These are phyloP conservation scores for Puccinia coronata DNA, from an alignment of 1,284 basidiomycete species.

Conservation along the genomic window DNA sequence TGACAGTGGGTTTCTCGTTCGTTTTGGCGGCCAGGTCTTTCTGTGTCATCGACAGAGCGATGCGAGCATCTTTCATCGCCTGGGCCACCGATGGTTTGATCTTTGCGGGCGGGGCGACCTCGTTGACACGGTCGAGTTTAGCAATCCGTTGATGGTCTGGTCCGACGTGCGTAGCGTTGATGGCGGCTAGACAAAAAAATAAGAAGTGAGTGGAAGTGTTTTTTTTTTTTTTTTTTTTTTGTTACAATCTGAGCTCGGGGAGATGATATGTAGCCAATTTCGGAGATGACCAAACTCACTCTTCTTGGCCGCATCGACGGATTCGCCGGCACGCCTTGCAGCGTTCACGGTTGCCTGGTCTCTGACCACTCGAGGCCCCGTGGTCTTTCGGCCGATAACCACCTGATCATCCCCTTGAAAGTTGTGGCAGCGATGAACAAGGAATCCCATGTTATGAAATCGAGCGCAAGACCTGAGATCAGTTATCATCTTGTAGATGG, in stretches of 20 bases:
- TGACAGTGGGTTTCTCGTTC: conserved; percentile 45
- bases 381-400: conserved; percentile 35
- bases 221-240: too few relatives aligned
- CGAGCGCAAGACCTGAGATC: not conserved
- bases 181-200: conserved; percentile 18
- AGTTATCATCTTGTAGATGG: not conserved
- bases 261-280: not conserved
- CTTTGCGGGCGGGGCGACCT: conserved; percentile 43
- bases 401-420: conserved; percentile 38
- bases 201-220: too few relatives aligned
- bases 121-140: conserved; percentile 39
- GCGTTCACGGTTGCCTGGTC: conserved; percentile 34
- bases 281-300: not conserved
- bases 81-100: conserved; percentile 27
- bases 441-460: not conserved
- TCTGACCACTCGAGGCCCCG: conserved; percentile 23
- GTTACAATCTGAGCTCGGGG: too few relatives aligned
- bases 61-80: conserved; percentile 45
- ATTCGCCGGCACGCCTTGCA: conserved; percentile 35
- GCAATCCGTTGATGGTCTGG: conserved; percentile 46
- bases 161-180: conserved; percentile 30
- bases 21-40: conserved; percentile 37
- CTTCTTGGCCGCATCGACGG: conserved; percentile 33
- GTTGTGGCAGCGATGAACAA: too few relatives aligned
- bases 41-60: conserved; percentile 35